Evolutionary conservation across 768 basidiomycete species (phyloP).

Genomic region (Hygrophoropsis aurantiaca): DNA sequence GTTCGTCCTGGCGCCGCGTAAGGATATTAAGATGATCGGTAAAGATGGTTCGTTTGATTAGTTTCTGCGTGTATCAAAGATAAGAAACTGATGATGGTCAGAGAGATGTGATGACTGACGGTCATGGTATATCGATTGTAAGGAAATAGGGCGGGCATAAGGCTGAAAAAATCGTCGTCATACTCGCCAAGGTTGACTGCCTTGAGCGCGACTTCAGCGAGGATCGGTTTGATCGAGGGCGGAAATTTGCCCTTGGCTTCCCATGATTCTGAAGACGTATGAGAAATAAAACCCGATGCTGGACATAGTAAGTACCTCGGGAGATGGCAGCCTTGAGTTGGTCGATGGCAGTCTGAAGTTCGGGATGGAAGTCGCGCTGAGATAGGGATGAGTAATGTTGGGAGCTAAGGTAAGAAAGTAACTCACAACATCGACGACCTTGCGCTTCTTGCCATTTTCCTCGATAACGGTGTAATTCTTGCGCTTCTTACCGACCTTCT

Average conservation of each 20-base stretch:
- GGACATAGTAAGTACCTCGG: conserved; percentile 42
- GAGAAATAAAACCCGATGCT: background rate
- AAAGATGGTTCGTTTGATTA: conserved; percentile 89
- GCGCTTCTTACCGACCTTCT: conserved; percentile 47
- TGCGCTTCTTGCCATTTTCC: conserved; percentile 69
- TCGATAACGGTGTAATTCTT: conserved; percentile 52
- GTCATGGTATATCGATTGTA: conserved; percentile 97
- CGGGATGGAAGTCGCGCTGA: conserved; percentile 69
- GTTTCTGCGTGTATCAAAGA: conserved; percentile 61
- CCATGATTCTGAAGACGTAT: conserved; percentile 61
- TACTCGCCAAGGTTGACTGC: conserved; percentile 87
- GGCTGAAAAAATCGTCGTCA: conserved; percentile 87
- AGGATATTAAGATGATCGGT: conserved; percentile 68
- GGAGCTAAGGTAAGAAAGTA: background rate
- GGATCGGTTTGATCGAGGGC: conserved; percentile 66
- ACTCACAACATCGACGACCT: conserved; percentile 64
- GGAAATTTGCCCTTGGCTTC: conserved; percentile 89
- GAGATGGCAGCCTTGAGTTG: conserved; percentile 60
- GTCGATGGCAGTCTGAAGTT: conserved; percentile 61
- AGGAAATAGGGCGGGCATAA: conserved; percentile 85
- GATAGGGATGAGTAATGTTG: background rate
- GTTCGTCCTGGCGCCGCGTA: conserved; percentile 62
- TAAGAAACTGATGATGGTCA: conserved; percentile 9
- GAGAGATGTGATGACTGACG: conserved; percentile 38
- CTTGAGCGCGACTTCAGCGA: conserved; percentile 69